These are phyloP conservation scores for Solanum arcanum DNA, from an alignment of 257 asterid species.

Conservation along the genomic window DNA sequence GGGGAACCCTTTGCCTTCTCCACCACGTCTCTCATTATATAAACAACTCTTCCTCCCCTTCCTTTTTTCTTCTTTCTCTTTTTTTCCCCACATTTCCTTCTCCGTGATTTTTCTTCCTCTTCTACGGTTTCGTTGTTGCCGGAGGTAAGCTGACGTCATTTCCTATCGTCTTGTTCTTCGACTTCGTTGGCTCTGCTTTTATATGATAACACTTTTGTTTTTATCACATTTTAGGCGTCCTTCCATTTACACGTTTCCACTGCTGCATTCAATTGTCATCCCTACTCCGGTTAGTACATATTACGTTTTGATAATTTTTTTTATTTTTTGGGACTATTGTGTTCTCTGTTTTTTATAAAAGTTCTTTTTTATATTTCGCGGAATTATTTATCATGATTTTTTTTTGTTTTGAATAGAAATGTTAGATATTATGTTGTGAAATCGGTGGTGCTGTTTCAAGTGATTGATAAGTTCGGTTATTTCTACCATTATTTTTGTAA, in stretches of 20 bases:
- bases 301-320: background rate
- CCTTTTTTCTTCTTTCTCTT: constrained; percentile 7
- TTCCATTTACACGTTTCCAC: background rate
- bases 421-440: background rate
- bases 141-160: constrained; percentile 13
- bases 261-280: background rate
- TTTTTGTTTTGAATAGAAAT: background rate
- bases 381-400: background rate
- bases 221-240: background rate
- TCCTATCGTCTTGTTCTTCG: background rate
- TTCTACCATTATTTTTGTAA: constrained; percentile 20
- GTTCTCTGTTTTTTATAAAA: background rate
- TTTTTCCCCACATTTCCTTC: background rate
- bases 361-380: background rate
- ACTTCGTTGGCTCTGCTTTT: background rate
- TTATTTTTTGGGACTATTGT: background rate
- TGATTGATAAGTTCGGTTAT: constrained; percentile 17
- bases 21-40: constrained; percentile 8
- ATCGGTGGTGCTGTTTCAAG: constrained; percentile 10
- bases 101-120: background rate
- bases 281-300: background rate
- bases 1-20: constrained; percentile 5
- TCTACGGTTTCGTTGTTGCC: constrained; percentile 1
- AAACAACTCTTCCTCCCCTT: background rate
- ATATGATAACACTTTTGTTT: background rate